Evolutionary conservation across 2,329 filamentous ascomycete species (phyloP).

Genomic region (Chaetomium sp.): DNA sequence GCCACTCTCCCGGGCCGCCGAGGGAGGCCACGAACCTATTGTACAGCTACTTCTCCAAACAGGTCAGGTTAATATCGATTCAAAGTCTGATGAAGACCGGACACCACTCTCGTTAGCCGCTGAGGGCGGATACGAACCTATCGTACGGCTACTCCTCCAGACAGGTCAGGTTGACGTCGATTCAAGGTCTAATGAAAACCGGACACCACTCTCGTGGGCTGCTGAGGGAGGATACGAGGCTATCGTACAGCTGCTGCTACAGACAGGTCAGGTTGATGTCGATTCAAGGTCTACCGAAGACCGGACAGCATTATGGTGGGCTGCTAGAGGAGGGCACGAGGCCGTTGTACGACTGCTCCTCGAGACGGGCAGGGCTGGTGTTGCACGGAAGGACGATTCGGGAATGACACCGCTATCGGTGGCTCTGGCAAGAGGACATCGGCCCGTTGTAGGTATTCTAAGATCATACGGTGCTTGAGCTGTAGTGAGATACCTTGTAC

Average conservation of each 20-base stretch:
- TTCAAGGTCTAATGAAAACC: neutral
- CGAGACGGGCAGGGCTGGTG: neutral
- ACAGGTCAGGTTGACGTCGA: neutral
- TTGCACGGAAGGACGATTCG: neutral
- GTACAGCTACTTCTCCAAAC: slow-evolving; percentile 2
- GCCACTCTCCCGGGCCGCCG: slow-evolving; percentile 4
- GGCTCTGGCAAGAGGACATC: neutral
- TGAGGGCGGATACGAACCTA: neutral
- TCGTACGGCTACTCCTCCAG: slow-evolving; percentile 8
- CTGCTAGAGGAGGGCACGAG: neutral
- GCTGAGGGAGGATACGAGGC: neutral
- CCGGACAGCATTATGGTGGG: neutral
- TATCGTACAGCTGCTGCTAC: slow-evolving; percentile 1
- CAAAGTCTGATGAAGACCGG: neutral
- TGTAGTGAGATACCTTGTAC: too few species aligned
- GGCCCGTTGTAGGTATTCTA: neutral
- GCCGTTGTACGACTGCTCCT: neutral
- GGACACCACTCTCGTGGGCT: slow-evolving; percentile 1
- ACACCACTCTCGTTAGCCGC: slow-evolving; percentile 6
- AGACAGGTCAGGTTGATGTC: neutral
- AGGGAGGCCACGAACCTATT: neutral
- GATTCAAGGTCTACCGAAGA: neutral
- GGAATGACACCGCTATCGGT: neutral
- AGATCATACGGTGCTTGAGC: too few species aligned
- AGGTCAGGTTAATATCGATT: neutral